These are phyloP conservation scores for Globisporangium sylvaticum DNA, from an alignment of 352 stramenopile genomes.

Conservation along the genomic window DNA sequence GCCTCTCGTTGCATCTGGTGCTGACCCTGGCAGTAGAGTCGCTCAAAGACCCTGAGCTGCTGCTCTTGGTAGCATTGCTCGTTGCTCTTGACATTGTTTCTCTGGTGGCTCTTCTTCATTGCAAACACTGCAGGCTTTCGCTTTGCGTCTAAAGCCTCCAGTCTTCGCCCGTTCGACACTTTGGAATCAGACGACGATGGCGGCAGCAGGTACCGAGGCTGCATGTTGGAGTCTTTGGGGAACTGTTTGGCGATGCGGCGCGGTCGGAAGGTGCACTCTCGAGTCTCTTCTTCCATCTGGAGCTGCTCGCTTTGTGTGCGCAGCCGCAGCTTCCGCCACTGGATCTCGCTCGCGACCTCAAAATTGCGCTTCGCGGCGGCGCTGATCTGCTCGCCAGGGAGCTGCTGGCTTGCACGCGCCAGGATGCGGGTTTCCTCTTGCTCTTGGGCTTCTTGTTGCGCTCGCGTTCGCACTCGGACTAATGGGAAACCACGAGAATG, in stretches of 20 bases:
- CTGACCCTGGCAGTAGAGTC: conserved; percentile 12
- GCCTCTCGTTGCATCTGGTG: not conserved
- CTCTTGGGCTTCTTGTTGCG: conserved; percentile 17
- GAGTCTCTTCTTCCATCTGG: conserved; percentile 15
- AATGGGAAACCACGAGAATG: not conserved
- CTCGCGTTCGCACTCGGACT: conserved; percentile 20
- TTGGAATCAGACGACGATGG: not conserved
- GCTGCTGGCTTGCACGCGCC: conserved; percentile 10
- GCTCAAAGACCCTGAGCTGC: conserved; percentile 22
- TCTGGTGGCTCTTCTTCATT: not conserved
- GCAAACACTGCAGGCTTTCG: not conserved
- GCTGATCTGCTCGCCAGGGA: conserved; percentile 21
- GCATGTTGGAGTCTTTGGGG: not conserved
- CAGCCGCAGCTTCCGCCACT: conserved; percentile 33
- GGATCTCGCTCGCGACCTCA: conserved; percentile 22
- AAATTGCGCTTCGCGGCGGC: conserved; percentile 38
- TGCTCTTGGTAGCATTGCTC: not conserved
- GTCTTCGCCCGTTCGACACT: not conserved
- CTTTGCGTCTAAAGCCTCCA: not conserved
- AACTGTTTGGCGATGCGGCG: conserved; percentile 13
- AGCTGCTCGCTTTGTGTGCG: conserved; percentile 25
- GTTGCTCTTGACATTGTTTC: not conserved
- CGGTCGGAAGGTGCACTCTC: conserved; percentile 38
- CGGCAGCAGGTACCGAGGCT: conserved; percentile 10
- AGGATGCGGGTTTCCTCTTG: conserved; percentile 26